Evolutionary conservation across 768 basidiomycete genomes (phyloP).

Genomic region (Hygrocybe coccinea): DNA sequence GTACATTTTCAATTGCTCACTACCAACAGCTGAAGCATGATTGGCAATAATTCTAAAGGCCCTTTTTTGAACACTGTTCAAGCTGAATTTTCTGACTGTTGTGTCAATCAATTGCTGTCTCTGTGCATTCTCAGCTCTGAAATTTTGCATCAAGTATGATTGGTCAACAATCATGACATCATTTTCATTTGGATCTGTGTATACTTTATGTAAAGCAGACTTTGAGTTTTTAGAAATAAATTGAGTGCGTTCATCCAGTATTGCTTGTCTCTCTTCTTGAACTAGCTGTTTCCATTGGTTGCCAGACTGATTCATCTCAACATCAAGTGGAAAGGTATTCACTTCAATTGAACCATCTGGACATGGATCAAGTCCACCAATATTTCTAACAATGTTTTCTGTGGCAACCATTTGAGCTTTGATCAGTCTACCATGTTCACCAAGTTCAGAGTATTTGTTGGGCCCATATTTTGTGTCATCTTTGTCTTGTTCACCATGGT

Average conservation of each 20-base stretch:
- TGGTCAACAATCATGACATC: constrained; percentile 7
- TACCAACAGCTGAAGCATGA: constrained; percentile 11
- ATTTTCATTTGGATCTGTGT: background rate
- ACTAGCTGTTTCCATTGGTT: background rate
- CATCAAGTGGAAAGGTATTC: background rate
- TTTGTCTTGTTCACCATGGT: background rate
- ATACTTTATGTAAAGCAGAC: background rate
- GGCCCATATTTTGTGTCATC: background rate
- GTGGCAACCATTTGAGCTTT: background rate
- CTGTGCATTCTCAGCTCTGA: background rate
- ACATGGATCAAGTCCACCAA: background rate
- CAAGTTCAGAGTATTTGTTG: background rate
- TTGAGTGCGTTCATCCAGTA: background rate
- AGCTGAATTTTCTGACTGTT: constrained; percentile 5
- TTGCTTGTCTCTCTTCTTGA: background rate
- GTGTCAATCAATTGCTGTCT: constrained; percentile 1
- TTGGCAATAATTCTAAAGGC: constrained; percentile 28
- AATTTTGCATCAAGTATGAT: constrained; percentile 10
- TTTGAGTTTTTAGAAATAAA: too few relatives aligned
- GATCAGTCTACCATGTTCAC: background rate
- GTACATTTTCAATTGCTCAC: constrained; percentile 30
- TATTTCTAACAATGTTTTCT: background rate
- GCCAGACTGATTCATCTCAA: background rate
- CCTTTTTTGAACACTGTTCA: constrained; percentile 31
- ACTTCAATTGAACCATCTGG: background rate